Evolutionary conservation across 23 red algal species (phyloP).

Genomic region (Gracilaria gracilis): DNA sequence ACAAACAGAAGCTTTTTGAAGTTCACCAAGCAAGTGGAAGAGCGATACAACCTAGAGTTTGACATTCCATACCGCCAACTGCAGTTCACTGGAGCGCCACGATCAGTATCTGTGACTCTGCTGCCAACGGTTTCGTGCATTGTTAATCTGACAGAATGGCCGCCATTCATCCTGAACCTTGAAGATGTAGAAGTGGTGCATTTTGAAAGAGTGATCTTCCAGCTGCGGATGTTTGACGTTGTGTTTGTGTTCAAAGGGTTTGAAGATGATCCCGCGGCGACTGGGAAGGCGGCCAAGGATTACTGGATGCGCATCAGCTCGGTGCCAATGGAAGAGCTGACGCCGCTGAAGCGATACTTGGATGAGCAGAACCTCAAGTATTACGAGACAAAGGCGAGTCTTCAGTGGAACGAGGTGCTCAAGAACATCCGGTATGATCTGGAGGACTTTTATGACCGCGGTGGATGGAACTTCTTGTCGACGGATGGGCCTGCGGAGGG

Average conservation of each 20-base stretch:
- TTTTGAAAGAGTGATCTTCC: conserved; percentile 97
- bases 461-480: conserved; percentile 95
- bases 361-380: conserved; percentile 97
- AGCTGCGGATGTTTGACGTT: conserved; percentile 95
- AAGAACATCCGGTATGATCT: conserved; percentile 90
- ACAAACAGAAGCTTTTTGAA: conserved; percentile 92
- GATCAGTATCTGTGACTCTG: conserved; percentile 72
- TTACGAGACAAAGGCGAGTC: conserved; percentile 90
- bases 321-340: conserved; percentile 87
- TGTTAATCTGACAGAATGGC: conserved; percentile 94
- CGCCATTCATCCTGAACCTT: conserved; percentile 87
- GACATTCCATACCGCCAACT: conserved; percentile 96
- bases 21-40: conserved; percentile 94
- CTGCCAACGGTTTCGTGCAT: conserved; percentile 95
- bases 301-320: conserved; percentile 89
- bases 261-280: conserved; percentile 68
- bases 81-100: conserved; percentile 88
- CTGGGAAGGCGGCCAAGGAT: conserved; percentile 63
- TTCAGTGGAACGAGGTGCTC: conserved; percentile 92
- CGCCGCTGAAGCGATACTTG: conserved; percentile 83
- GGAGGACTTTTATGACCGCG: conserved; percentile 89
- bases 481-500: conserved; percentile 70
- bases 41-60: conserved; percentile 88
- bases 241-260: conserved; percentile 98
- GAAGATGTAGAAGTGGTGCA: conserved; percentile 95